A percentile compares a stretch with the other conserved stretches of the same genome.
These are phyloP conservation scores for Trametes cingulata DNA, from an alignment of 768 basidiomycete genomes.

Conservation along the genomic window DNA sequence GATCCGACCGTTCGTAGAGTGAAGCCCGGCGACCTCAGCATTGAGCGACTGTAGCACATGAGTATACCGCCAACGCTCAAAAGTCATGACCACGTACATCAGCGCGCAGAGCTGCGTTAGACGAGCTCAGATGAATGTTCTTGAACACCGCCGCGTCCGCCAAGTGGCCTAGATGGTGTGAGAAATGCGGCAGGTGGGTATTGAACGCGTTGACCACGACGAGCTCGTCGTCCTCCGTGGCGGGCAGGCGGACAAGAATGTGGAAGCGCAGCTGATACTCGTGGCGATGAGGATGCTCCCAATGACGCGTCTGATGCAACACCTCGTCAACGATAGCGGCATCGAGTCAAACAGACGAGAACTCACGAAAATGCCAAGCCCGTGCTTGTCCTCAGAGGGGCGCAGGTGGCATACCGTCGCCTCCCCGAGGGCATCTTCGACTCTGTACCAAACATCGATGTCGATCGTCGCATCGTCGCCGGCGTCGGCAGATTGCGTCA, in stretches of 20 bases:
- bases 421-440: conserved; percentile 5
- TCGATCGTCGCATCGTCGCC: conserved; percentile 23
- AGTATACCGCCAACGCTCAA: neutral
- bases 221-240: conserved; percentile 33
- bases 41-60: neutral
- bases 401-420: conserved; percentile 27
- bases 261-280: conserved; percentile 27
- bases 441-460: conserved; percentile 21
- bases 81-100: neutral
- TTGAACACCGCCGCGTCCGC: conserved; percentile 39
- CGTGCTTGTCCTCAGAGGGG: conserved; percentile 21
- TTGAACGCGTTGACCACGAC: conserved; percentile 43
- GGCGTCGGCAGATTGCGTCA: conserved; percentile 4
- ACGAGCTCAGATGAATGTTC: conserved; percentile 21
- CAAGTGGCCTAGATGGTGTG: conserved; percentile 35
- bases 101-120: neutral
- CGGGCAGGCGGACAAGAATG: conserved; percentile 40
- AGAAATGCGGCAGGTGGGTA: conserved; percentile 39
- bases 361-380: conserved; percentile 36
- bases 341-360: neutral
- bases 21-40: conserved; percentile 5
- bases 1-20: conserved; percentile 34
- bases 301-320: conserved; percentile 28
- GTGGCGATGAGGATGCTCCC: conserved; percentile 35
- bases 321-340: neutral